Evolutionary conservation across 2,329 filamentous ascomycete species (phyloP).

Genomic region (Bipolaris oryzae): DNA sequence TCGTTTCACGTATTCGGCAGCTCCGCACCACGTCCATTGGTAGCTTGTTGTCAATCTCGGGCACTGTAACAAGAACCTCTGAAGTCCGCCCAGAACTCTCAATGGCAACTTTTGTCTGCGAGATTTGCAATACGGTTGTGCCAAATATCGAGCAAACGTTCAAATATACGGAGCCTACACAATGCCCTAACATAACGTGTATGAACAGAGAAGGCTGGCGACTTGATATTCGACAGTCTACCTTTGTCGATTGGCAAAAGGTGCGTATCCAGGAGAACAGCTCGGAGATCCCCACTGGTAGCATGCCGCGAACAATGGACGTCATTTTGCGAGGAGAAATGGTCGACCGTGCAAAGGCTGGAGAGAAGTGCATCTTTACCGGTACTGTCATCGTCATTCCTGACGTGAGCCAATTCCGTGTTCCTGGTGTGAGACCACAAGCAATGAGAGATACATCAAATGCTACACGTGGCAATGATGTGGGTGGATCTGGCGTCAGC

Average conservation of each 20-base stretch:
- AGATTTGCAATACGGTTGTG: constrained; percentile 81
- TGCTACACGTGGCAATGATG: constrained; percentile 74
- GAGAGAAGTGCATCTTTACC: constrained; percentile 98
- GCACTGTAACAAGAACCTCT: constrained; percentile 94
- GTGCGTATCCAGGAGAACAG: constrained; percentile 98
- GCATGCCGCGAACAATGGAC: constrained; percentile 98
- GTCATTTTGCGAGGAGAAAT: constrained; percentile 96
- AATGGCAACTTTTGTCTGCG: constrained; percentile 88
- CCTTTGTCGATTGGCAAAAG: constrained; percentile 99
- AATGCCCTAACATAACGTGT: constrained; percentile 88
- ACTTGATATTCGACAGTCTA: constrained; percentile 94
- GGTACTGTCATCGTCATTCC: constrained; percentile 95
- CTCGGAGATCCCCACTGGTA: constrained; percentile 95
- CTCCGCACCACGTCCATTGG: constrained; percentile 90
- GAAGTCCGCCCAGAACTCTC: constrained; percentile 95
- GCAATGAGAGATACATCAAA: constrained; percentile 83
- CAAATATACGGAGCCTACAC: constrained; percentile 93
- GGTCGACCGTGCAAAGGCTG: constrained; percentile 94
- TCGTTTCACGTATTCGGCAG: constrained; percentile 84
- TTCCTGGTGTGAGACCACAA: constrained; percentile 83
- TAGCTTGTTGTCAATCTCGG: constrained; percentile 91
- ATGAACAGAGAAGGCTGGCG: constrained; percentile 93
- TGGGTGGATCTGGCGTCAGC: constrained; percentile 80
- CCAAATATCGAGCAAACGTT: constrained; percentile 97
- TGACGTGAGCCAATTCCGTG: constrained; percentile 90